Percentiles rank a stretch among this genome's conserved stretches.
These are phyloP conservation scores for Scutellaria minor DNA, from an alignment of 257 asterid genomes.

Conservation along the genomic window DNA sequence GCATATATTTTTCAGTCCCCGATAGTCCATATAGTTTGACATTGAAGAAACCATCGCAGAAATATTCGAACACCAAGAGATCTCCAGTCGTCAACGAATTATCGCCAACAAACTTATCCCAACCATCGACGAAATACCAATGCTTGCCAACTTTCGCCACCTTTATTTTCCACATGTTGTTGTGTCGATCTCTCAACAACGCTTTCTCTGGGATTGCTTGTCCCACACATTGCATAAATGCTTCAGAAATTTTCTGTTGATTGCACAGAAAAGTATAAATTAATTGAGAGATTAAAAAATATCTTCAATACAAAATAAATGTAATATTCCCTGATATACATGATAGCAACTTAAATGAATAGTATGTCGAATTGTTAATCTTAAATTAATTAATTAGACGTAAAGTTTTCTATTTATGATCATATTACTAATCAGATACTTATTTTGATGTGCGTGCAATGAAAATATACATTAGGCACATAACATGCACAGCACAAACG, in stretches of 20 bases:
- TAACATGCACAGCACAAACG: too few species aligned
- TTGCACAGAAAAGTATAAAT: not conserved
- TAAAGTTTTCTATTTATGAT: too few species aligned
- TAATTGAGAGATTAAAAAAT: too few species aligned
- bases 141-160: not conserved
- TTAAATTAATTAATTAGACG: too few species aligned
- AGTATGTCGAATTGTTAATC: too few species aligned
- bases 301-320: too few species aligned
- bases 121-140: conserved; percentile 21
- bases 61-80: conserved; percentile 8
- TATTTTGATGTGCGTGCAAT: too few species aligned
- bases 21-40: not conserved
- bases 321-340: too few species aligned
- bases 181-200: not conserved
- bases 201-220: not conserved
- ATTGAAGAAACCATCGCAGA: not conserved
- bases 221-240: not conserved
- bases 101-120: conserved; percentile 3
- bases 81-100: not conserved
- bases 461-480: too few species aligned
- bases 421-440: too few species aligned
- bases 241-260: conserved; percentile 8
- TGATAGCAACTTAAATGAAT: too few species aligned
- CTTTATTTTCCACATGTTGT: not conserved
- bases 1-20: not conserved